Conservation (phyloP, 2,329 filamentous ascomycete species). For the Massarina eburnea region DNA sequence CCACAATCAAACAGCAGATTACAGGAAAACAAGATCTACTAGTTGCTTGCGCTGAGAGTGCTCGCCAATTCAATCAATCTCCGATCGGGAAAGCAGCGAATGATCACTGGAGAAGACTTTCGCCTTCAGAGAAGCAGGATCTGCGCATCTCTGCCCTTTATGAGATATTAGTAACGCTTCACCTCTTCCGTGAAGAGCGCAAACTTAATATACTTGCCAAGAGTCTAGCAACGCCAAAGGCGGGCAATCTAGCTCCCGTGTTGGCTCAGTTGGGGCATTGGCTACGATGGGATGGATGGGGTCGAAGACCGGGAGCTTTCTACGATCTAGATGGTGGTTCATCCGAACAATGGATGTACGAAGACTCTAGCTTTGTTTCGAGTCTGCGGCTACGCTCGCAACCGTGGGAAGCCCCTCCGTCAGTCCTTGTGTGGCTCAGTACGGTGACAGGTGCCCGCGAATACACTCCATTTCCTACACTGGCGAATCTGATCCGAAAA, state of each 20-base stretch:
- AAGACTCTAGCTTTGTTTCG: conserved; percentile 48
- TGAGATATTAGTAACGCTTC: conserved; percentile 71
- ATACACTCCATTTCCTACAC: conserved; percentile 39
- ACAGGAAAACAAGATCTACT: conserved; percentile 30
- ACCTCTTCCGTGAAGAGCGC: conserved; percentile 85
- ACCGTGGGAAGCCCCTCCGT: conserved; percentile 54
- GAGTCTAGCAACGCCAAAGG: conserved; percentile 49
- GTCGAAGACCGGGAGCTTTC: conserved; percentile 52
- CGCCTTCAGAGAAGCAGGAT: conserved; percentile 37
- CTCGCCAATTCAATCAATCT: conserved; percentile 38
- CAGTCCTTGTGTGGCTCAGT: conserved; percentile 57
- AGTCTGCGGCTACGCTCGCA: conserved; percentile 30
- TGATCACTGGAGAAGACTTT: conserved; percentile 59
- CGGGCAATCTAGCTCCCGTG: conserved; percentile 66
- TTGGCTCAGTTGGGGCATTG: conserved; percentile 80
- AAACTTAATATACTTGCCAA: conserved; percentile 69
- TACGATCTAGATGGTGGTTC: conserved; percentile 64
- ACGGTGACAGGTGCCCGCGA: conserved; percentile 31
- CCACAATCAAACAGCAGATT: conserved; percentile 29
- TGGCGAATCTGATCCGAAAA: conserved; percentile 40
- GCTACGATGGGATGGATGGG: conserved; percentile 73
- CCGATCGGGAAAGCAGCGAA: conserved; percentile 44
- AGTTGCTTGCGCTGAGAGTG: conserved; percentile 29
- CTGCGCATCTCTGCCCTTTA: conserved; percentile 59
- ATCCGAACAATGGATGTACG: conserved; percentile 58